Evolutionary conservation across 148 eudicot species (phyloP), one percentile per base, ranked within the genome.

Genomic region (Camellia granthamiana): DNA sequence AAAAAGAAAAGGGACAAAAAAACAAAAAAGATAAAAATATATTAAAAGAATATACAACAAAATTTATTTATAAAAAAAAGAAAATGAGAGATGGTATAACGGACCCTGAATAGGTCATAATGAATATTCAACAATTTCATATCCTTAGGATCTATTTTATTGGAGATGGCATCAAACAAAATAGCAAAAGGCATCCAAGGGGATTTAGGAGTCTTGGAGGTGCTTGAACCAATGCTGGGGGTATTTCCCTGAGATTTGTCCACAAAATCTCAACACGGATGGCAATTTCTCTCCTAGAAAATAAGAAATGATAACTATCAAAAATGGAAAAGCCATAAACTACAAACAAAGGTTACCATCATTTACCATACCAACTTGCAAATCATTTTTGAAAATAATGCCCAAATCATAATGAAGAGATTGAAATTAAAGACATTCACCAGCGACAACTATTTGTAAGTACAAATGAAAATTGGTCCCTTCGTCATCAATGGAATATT

Each of bases 171-270:
- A 38, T 79, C 82, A 79, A 85, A 79, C 83, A 85, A 72, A 83
- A 65, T 59, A n/a, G 79, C n/a, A n/a, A 85, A 85, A 15, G 87
- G 87, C 87, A 85, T 82, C 83, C 83, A 85, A 18, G 87, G 87
- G 60, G 83, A 82, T 69, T 72, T 82, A 38, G 87, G 87, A 64
- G 55, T 65, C 83, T 72, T 70, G 62, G 81, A 78, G 69, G 81
- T 38, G 55, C 76, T 74, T 21, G 83, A 85, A 72, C 84, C 84
- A 65, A 59, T 61, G 54, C 58, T 75, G 54, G 69, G 74, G 62
- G 76, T 64, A n/a, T 59, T 78, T 67, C 74, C 73, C 76, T 9
- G 67, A 49, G 42, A 81, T 19, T 58, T 72, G 42, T 61, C 30
- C 46, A 6, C 43, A 61, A 69, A 44, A 19, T 41, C 79, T 58